Percentiles rank a stretch among this genome's conserved stretches.
phyloP scores from a whole-genome alignment of 768 basidiomycete genomes.

The Pleurotus giganteus region DNA sequence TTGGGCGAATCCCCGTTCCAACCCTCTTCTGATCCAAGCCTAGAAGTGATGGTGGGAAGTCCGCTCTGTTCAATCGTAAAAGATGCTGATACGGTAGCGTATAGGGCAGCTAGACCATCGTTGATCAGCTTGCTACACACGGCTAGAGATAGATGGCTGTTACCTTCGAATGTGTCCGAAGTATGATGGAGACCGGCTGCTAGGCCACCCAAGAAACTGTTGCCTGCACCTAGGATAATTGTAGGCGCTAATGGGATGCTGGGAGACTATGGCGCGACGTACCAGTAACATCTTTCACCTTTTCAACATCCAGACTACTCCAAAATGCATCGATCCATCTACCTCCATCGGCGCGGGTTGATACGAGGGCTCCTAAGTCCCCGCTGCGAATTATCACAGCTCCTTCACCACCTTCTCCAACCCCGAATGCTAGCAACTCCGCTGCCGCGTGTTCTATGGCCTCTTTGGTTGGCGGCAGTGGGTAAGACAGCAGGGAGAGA shows the following conservation, averaged over 20 bases:
- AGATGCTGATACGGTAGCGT: slow-evolving; percentile 79
- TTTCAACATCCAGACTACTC: slow-evolving; percentile 38
- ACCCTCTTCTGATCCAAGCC: slow-evolving; percentile 24
- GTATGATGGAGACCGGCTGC: slow-evolving; percentile 65
- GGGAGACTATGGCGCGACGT: slow-evolving; percentile 14
- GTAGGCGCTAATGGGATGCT: slow-evolving; percentile 9
- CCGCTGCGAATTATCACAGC: slow-evolving; percentile 77
- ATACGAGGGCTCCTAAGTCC: slow-evolving; percentile 66
- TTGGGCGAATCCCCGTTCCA: slow-evolving; percentile 78
- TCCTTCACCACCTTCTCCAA: slow-evolving; percentile 49
- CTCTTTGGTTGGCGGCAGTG: slow-evolving; percentile 43
- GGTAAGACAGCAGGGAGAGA: slow-evolving; percentile 57
- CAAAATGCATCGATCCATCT: slow-evolving; percentile 80
- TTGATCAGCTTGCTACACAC: slow-evolving; percentile 3
- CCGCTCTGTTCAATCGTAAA: slow-evolving; percentile 82
- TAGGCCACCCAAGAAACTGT: slow-evolving; percentile 83
- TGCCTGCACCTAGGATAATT: slow-evolving; percentile 71
- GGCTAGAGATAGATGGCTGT: slow-evolving; percentile 8
- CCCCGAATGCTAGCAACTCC: slow-evolving; percentile 58
- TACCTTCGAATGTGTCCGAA: slow-evolving; percentile 69
- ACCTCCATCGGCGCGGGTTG: slow-evolving; percentile 33
- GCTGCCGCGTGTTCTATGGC: slow-evolving; percentile 67
- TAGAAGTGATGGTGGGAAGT: slow-evolving; percentile 50
- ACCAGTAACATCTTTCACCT: slow-evolving; percentile 84
- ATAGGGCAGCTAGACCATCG: slow-evolving; percentile 52